Base-by-base conservation (phyloP, 139 green algal species). In the Pseudopediastrum boryanum region DNA sequence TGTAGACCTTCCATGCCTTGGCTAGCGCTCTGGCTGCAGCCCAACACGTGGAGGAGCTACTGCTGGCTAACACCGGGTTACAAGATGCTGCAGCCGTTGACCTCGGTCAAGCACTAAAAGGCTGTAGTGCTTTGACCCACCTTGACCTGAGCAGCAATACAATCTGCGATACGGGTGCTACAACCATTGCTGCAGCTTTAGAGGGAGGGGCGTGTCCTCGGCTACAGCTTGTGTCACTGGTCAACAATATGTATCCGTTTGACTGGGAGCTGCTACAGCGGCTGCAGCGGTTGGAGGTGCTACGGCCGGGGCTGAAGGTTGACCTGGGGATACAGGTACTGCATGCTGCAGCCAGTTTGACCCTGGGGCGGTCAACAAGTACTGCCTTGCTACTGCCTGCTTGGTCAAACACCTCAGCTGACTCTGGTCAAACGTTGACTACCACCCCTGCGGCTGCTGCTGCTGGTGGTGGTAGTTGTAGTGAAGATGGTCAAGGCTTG, bases 221-320 rank as follows among this genome's bases (percentile, higher is more conserved):
- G 1, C 52, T 78, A 39, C n/a, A 46, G 23, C 51, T 38, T 38
- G 29, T 78, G 38, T 51, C 35, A 1, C 12, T 78, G 51, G 70
- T 38, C 9, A 39, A 67, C 25, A 78, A 78, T 36, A 36, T 51
- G 2, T 78, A 78, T 39, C 70, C 70, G 0, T 78, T 78, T 78
- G 70, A 78, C 29, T 78, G 70, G 70, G 27, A n/a, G 39, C 65
- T 52, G 29, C 39, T 78, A 19, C 27, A 54, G 21, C 36, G 66
- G 36, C 51, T 78, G 35, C 70, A 78, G 35, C 44, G 35, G 29
- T 39, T 78, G 6, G 21, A 65, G 52, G 19, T 64, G 31, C 25
- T 50, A 2, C 70, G 62, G 48, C 52, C 48, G 41, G 70, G 70
- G 19, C 70, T 78, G 19, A 65, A 23, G 19, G 51, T 78, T 23